Conservation (phyloP, 2,329 filamentous ascomycete species). For the Pseudogymnoascus sp. region DNA sequence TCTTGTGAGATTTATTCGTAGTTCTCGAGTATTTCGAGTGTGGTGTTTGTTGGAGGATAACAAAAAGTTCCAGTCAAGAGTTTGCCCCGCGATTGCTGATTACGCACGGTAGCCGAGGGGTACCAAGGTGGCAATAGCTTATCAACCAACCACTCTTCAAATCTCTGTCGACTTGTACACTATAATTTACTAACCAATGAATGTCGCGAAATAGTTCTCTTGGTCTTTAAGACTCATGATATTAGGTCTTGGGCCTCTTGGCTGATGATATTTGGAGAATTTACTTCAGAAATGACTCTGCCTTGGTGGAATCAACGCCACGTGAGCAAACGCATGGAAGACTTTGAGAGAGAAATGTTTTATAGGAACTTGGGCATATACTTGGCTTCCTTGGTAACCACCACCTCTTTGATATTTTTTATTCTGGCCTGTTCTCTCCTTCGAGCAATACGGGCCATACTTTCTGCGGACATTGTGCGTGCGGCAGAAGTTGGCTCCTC, state of each 20-base stretch:
- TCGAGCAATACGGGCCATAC: background rate
- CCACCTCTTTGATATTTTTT: slow-evolving; percentile 18
- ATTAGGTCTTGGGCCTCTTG: background rate
- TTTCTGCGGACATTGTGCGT: background rate
- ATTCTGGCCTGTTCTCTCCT: slow-evolving; percentile 16
- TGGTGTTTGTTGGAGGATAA: slow-evolving; percentile 7
- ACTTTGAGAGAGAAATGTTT: background rate
- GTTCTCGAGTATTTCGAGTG: slow-evolving; percentile 4
- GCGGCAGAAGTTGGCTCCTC: background rate
- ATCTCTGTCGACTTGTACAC: slow-evolving; percentile 2
- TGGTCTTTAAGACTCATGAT: slow-evolving; percentile 3
- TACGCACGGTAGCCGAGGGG: slow-evolving; percentile 7
- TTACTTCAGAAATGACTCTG: slow-evolving; percentile 4
- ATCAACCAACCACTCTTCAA: slow-evolving; percentile 4
- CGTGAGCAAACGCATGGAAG: background rate
- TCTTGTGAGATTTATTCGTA: background rate
- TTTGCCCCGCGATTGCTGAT: slow-evolving; percentile 11
- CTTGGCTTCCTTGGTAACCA: slow-evolving; percentile 16
- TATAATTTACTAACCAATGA: slow-evolving; percentile 4
- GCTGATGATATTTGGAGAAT: slow-evolving; percentile 9
- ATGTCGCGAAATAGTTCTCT: background rate
- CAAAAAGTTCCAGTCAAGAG: slow-evolving; percentile 8
- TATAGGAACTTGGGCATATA: slow-evolving; percentile 3
- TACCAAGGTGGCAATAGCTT: slow-evolving; percentile 8
- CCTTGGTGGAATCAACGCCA: background rate